Base-by-base conservation (phyloP, 345 rosid species). In the Moricandia moricandioides region DNA sequence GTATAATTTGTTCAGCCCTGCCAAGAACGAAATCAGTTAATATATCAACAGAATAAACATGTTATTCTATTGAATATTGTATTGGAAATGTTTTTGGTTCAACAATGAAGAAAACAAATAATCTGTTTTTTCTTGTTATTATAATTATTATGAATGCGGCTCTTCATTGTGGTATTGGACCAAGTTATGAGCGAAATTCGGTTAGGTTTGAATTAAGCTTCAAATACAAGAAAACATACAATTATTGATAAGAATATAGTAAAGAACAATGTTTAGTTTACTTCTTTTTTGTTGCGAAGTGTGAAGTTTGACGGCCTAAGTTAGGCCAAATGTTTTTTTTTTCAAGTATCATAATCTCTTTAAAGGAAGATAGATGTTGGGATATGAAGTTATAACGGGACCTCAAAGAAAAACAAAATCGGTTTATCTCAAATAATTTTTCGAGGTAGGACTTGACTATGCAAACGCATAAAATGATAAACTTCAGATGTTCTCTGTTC, bases 131-230 rank as follows among this genome's bases (percentile, higher is more conserved):
- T 1, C 64, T 2, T 1, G 13, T 40, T 12, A 39, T 47, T 65
- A 62, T 24, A 57, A 57, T 8, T 21, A 21, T 55, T 55, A 45
- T 33, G 30, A 59, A 58, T 63, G 26, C 33, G 72, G 55, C 76
- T 71, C 72, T 77, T 71, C 76, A 57, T 21, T 31, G 34, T 31
- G 33, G 65, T 34, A 57, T 63, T 65, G 60, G 80, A 47, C 80
- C 71, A 77, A 69, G 16, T 62, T 43, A 18, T 43, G 47, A 70
- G 40, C 14, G 14, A 43, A 57, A n/a, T 8, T 33, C 64, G 6
- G 65, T 62, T 70, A 64, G 59, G 52, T 63, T 69, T 64, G 31
- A 63, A 31, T 10, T 56, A 54, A 9, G 49, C 65, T 69, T 31
- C 61, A 43, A 39, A 63, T 43, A 51, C 67, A 70, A 77, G 13